Percentiles rank a stretch among this genome's conserved stretches.
Evolutionary conservation across 495 filamentous ascomycete genomes (phyloP).

Genomic region (Penicillium cataractarum): DNA sequence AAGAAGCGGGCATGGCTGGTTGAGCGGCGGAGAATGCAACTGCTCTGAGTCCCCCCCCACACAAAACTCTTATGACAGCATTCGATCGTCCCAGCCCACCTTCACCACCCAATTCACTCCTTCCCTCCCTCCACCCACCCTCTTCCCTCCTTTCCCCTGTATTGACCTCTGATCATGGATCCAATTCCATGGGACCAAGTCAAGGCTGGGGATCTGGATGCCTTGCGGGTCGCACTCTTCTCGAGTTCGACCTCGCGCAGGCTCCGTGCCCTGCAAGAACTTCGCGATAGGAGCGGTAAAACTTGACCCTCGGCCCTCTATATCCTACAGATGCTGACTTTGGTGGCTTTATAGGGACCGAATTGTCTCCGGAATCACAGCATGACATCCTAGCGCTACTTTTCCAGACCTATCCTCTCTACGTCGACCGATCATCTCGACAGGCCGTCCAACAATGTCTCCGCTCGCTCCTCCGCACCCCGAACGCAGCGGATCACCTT

Average conservation of each 20-base stretch:
- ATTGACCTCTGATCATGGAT: conserved; percentile 50
- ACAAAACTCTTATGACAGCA: conserved; percentile 55
- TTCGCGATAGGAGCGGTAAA: conserved; percentile 52
- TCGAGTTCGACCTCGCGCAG: conserved; percentile 54
- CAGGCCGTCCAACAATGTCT: conserved; percentile 80
- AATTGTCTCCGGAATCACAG: conserved; percentile 39
- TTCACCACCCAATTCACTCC: conserved; percentile 21
- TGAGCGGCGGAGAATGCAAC: conserved; percentile 25
- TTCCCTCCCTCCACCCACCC: conserved; percentile 17
- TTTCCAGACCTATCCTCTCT: conserved; percentile 84
- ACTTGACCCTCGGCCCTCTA: conserved; percentile 9
- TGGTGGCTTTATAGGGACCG: conserved; percentile 29
- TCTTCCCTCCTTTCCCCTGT: conserved; percentile 30
- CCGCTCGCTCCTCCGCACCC: conserved; percentile 60
- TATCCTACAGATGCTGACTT: conserved; percentile 12
- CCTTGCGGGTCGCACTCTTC: conserved; percentile 47
- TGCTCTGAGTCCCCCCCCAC: conserved; percentile 25
- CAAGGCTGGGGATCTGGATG: conserved; percentile 50
- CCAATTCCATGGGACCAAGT: conserved; percentile 54
- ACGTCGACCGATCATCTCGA: conserved; percentile 82
- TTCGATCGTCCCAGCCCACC: conserved; percentile 36
- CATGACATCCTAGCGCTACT: conserved; percentile 65
- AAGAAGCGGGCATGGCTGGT: conserved; percentile 25
- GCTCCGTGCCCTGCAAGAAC: conserved; percentile 51
- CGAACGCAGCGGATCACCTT: conserved; percentile 53